Conservation (phyloP, 2,329 filamentous ascomycete genomes). For the Paecilomyces dactylethromorphus region DNA sequence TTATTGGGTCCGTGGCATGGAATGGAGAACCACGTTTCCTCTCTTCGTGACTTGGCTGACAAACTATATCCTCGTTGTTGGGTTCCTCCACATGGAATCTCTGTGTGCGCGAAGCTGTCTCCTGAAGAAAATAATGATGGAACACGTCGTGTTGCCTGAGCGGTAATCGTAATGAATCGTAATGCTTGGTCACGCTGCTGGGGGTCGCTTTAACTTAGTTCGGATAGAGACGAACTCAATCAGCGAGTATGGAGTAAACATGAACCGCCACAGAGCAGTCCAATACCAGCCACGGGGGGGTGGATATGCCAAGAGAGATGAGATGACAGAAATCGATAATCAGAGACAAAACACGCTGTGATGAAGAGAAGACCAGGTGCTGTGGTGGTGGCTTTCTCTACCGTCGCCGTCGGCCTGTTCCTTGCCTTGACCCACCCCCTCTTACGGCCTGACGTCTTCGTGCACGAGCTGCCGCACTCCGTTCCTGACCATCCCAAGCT, state of each 20-base stretch:
- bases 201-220: background rate
- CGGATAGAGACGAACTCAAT: background rate
- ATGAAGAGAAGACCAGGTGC: background rate
- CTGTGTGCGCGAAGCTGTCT: background rate
- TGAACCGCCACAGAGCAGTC: background rate
- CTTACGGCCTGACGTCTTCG: constrained; percentile 38
- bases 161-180: background rate
- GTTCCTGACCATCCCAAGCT: background rate
- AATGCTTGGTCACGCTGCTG: background rate
- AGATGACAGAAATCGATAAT: background rate
- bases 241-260: background rate
- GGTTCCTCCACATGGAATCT: too few species aligned
- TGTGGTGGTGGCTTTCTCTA: background rate
- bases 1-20: background rate
- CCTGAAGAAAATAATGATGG: background rate
- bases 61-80: background rate
- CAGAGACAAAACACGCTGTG: background rate
- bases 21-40: background rate
- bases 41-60: background rate
- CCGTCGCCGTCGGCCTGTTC: constrained; percentile 8
- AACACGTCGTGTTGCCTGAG: background rate
- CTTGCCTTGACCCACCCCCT: constrained; percentile 30
- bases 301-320: background rate
- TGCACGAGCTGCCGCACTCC: constrained; percentile 54
- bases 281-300: background rate